These are phyloP conservation scores for Tylopilus subfusipes DNA, from an alignment of 768 basidiomycete genomes.

Conservation along the genomic window DNA sequence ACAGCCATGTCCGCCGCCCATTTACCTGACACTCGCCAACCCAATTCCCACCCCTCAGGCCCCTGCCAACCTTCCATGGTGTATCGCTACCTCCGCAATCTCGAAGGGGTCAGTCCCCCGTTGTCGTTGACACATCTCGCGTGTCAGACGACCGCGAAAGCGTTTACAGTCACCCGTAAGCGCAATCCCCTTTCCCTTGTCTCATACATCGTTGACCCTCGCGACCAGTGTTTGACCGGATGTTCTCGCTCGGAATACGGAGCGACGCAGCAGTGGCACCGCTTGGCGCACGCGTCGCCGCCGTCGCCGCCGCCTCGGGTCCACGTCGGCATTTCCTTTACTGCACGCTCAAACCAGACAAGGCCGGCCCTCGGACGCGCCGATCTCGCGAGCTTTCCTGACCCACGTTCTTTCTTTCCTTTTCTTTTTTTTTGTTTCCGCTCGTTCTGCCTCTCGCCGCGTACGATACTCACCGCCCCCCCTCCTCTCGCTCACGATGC, in stretches of 20 bases:
- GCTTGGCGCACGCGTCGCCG: constrained; percentile 61
- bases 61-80: constrained; percentile 91
- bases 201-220: background rate
- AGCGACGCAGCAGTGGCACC: constrained; percentile 60
- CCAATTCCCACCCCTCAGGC: constrained; percentile 37
- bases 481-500: background rate
- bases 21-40: background rate
- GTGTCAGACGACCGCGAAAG: constrained; percentile 87
- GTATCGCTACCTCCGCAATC: constrained; percentile 83
- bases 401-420: background rate
- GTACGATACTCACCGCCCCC: background rate
- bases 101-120: constrained; percentile 89
- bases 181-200: background rate
- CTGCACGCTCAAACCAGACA: constrained; percentile 69
- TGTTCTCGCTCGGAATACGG: constrained; percentile 84
- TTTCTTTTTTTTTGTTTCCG: too few relatives aligned
- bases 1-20: background rate
- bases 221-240: constrained; percentile 80
- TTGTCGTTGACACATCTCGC: constrained; percentile 80
- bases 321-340: constrained; percentile 84
- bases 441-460: too few relatives aligned
- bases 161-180: constrained; percentile 82
- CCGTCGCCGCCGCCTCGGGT: constrained; percentile 62
- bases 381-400: constrained; percentile 38
- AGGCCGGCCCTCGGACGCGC: constrained; percentile 39